Evolutionary conservation across 305 asterid species (phyloP).

Genomic region (Withania somnifera): DNA sequence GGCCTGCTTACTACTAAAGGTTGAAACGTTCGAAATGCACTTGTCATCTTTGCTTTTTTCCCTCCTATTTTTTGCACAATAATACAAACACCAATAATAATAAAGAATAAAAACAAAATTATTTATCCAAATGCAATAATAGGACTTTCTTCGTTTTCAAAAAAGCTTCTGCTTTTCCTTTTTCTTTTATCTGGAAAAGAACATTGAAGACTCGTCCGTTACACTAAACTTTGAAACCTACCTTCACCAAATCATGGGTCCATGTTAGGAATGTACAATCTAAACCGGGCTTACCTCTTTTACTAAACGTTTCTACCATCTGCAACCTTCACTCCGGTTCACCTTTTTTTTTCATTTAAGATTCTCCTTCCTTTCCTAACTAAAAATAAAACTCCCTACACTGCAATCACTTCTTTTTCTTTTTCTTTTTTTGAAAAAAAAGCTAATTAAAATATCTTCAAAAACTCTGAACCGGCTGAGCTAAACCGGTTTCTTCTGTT

Average conservation of each 20-base stretch:
- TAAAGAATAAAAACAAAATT: background rate
- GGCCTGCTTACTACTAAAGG: slow-evolving; percentile 14
- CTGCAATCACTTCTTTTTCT: background rate
- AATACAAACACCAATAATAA: background rate
- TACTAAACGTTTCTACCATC: slow-evolving; percentile 4
- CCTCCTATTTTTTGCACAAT: background rate
- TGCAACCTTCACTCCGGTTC: background rate
- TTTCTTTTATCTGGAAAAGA: slow-evolving; percentile 1
- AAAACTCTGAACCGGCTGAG: slow-evolving; percentile 53
- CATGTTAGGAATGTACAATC: slow-evolving; percentile 35
- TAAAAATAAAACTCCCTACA: slow-evolving; percentile 2
- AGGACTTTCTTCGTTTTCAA: background rate
- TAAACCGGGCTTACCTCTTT: slow-evolving; percentile 19
- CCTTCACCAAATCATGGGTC: slow-evolving; percentile 35
- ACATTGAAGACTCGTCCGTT: slow-evolving; percentile 40
- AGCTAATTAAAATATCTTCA: slow-evolving; percentile 17
- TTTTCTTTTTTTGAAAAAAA: background rate
- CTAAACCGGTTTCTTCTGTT: slow-evolving; percentile 28
- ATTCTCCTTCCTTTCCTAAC: background rate
- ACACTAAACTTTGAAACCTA: slow-evolving; percentile 33
- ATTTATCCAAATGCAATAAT: background rate
- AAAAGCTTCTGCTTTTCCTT: background rate
- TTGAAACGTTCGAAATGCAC: slow-evolving; percentile 13
- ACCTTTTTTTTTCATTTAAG: background rate
- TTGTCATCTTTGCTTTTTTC: background rate